Base-by-base conservation (phyloP, 305 asterid species). In the Stenogyne calaminthoides region DNA sequence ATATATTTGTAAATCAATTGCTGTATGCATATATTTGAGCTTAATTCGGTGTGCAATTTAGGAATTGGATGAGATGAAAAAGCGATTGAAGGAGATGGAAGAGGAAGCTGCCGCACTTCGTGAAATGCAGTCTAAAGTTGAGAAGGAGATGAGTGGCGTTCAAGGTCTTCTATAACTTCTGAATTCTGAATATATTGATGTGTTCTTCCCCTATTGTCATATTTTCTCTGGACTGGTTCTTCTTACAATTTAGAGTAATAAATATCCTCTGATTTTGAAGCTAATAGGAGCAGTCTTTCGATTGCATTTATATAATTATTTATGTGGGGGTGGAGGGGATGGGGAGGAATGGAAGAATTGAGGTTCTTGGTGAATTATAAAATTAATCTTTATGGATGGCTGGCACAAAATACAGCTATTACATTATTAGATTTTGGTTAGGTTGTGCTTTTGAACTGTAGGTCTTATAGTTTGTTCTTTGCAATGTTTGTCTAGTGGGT, bases 31-130 rank as follows among this genome's bases (percentile, higher is more conserved):
- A 67, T 75, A n/a, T 44, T 11, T 71, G 2, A 27, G 42, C 55
- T 56, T 46, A 40, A 81, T 76, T 72, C 46, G 81, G 65, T 76
- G 27, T 71, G 55, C 40, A 37, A 59, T 54, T 54, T 64, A 91
- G 97, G 98, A 93, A 80, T 84, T 91, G 88, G 96, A 93, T 85
- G 98, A 89, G 88, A 93, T 91, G 98, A 91, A 93, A 84, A 93
- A 91, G 85, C 86, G 97, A 40, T 83, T 93, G 81, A 93, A 91
- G 85, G 97, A 93, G 81, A 91, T 93, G 96, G 97, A 93, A 76
- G 98, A 93, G 71, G 97, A 93, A 82, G 96, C 98, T 0, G 93
- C 92, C 12, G 95, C 98, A 67, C 96, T 93, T 56, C 91, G 98
- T 58, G 97, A 90, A 72, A 90, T 92, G 98, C 98, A 92, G 80